Conservation (phyloP, 306 rosid species). For the Glycine soja region DNA sequence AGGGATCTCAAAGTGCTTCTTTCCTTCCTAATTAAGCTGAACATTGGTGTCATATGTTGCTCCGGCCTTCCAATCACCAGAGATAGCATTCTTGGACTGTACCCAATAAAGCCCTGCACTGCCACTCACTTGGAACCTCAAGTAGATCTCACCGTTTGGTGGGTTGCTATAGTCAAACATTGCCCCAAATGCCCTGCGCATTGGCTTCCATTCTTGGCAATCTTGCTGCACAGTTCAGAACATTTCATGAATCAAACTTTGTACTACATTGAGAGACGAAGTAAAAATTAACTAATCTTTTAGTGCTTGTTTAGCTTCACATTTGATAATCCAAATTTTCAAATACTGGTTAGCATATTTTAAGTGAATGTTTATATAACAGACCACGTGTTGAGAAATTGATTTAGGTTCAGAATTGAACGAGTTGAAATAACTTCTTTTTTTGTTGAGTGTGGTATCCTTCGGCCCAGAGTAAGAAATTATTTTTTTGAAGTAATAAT, state of each 20-base stretch:
- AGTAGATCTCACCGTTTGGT: constrained; percentile 56
- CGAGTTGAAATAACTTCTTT: no score
- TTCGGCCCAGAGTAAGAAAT: no score
- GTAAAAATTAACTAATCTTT: no score
- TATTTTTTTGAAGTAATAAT: no score
- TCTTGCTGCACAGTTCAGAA: constrained; percentile 55
- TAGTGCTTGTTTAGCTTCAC: no score
- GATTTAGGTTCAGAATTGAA: no score
- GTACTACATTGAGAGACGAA: no score
- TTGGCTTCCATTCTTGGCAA: constrained; percentile 61
- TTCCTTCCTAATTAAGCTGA: constrained; percentile 55
- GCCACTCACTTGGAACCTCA: constrained; percentile 76
- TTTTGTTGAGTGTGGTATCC: no score
- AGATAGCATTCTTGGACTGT: constrained; percentile 60
- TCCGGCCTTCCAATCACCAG: constrained; percentile 77
- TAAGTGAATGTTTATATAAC: no score
- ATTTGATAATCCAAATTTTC: no score
- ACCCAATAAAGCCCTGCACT: constrained; percentile 60
- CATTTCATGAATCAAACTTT: constrained; percentile 12
- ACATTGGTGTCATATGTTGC: constrained; percentile 63
- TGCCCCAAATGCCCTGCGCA: constrained; percentile 74
- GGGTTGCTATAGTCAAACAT: constrained; percentile 73
- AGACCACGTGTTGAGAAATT: no score
- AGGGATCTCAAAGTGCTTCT: constrained; percentile 1
- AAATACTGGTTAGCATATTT: no score